Percentiles rank a stretch among this genome's conserved stretches.
Evolutionary conservation across 1,284 basidiomycete genomes (phyloP).

Genomic region (Trichosporon asahii): DNA sequence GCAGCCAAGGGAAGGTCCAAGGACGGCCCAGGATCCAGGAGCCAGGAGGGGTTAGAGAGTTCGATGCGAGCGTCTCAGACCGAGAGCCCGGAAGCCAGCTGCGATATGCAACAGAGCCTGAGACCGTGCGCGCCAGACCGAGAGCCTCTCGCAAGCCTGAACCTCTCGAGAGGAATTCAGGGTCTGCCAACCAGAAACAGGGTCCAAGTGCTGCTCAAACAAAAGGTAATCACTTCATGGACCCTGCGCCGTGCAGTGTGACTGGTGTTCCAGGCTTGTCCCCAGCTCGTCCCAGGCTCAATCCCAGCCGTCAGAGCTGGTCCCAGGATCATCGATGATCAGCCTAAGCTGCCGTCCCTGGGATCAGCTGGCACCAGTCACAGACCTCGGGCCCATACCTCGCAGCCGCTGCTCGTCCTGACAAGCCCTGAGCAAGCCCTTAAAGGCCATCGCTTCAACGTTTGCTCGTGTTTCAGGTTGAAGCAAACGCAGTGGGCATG

Average conservation of each 20-base stretch:
- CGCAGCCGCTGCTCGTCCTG: not conserved
- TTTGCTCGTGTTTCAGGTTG: constrained; percentile 10
- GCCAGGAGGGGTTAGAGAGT: constrained; percentile 7
- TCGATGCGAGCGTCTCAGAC: not conserved
- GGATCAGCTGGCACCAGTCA: not conserved
- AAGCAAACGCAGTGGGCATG: not conserved
- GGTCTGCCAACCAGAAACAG: not conserved
- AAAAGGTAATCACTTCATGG: not conserved
- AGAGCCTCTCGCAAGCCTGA: not conserved
- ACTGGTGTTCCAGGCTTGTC: constrained; percentile 3
- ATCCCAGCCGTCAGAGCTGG: not conserved
- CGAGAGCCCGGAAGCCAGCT: not conserved
- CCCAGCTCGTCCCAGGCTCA: not conserved
- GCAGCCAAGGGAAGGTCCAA: not conserved
- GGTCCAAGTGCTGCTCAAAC: constrained; percentile 1
- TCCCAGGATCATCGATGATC: not conserved
- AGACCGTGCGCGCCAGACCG: not conserved
- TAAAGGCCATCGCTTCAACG: constrained; percentile 1
- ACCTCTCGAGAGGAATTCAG: not conserved
- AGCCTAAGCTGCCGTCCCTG: not conserved
- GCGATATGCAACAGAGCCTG: not conserved
- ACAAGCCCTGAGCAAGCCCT: not conserved
- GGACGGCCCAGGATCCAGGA: not conserved
- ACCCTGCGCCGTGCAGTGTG: not conserved
- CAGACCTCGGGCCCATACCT: not conserved